phyloP scores from a whole-genome alignment of 257 asterid species.

The Ehretia macrophylla region DNA sequence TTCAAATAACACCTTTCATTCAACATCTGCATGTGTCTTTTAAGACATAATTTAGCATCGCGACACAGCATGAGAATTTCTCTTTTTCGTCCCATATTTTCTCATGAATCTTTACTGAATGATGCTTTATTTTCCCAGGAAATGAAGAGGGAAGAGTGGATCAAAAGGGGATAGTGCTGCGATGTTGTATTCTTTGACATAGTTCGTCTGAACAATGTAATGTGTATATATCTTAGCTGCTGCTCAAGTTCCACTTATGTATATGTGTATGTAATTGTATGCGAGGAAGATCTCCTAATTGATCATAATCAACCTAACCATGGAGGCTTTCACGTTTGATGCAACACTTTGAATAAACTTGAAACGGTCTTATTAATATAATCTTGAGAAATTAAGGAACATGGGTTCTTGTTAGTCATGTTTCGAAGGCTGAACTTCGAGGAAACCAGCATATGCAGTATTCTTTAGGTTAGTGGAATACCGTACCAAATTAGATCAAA shows the following conservation, averaged over 20 bases:
- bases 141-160: slow-evolving; percentile 70
- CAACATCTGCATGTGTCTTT: no score
- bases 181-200: slow-evolving; percentile 65
- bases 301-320: no score
- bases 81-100: background rate
- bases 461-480: no score
- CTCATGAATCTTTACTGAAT: background rate
- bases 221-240: slow-evolving; percentile 18
- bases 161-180: slow-evolving; percentile 59
- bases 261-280: background rate
- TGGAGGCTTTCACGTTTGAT: no score
- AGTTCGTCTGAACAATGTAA: slow-evolving; percentile 10
- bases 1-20: no score
- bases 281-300: background rate
- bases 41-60: background rate
- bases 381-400: no score
- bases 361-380: no score
- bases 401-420: no score
- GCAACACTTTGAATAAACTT: no score
- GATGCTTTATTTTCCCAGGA: slow-evolving; percentile 35
- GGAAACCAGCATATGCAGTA: no score
- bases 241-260: background rate
- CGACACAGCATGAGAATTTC: background rate
- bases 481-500: no score
- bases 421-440: no score